Base-by-base conservation (phyloP, 1,139 yeast species). In the Nakaseomyces nivariensis region DNA sequence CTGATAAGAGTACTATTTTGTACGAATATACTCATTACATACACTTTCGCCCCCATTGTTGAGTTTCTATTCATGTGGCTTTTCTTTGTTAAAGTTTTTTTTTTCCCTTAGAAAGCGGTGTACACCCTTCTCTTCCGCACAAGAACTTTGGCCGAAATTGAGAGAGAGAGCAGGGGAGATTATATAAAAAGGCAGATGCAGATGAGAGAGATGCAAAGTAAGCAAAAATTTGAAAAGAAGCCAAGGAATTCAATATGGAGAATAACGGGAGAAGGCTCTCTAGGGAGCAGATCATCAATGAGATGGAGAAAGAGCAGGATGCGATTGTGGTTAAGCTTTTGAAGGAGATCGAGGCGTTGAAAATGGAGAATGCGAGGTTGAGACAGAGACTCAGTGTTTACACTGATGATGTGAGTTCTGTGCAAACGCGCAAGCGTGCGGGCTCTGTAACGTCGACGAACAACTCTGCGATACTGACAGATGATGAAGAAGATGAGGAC, bases 301-400 rank as follows among this genome's bases (percentile, higher is more conserved):
- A 75, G 51, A 78, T 81, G 84, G 86, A 81, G 58, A 72, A 78
- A 50, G 85, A 81, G 58, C 85, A 81, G 59, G 85, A 81, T 58
- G 82, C 81, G 4, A 76, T 79, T 37, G 85, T 79, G 13, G 64
- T 80, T 55, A 76, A 73, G 57, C 64, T 81, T 42, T 74, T 79
- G 76, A 73, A 72, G 55, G 84, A 81, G 56, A 79, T 80, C 41
- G 73, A 73, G 26, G 54, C 55, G 9, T 66, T 81, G 50, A 76
- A 74, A 55, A 78, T 76, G 37, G 85, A 81, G 52, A 79, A 78
- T 47, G 50, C 50, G 37, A 52, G 55, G 43, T 49, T 60, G 43
- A 51, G 44, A 25, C 44, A 41, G 44, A 17, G 44, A 25, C 25
- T 41, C 2, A 29, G 34, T 22, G 34, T 41, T 24, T 41, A 27